Evolutionary conservation across 169 alveolate species (phyloP), one percentile per base, ranked within the genome.

Genomic region (Theileria annulata): DNA sequence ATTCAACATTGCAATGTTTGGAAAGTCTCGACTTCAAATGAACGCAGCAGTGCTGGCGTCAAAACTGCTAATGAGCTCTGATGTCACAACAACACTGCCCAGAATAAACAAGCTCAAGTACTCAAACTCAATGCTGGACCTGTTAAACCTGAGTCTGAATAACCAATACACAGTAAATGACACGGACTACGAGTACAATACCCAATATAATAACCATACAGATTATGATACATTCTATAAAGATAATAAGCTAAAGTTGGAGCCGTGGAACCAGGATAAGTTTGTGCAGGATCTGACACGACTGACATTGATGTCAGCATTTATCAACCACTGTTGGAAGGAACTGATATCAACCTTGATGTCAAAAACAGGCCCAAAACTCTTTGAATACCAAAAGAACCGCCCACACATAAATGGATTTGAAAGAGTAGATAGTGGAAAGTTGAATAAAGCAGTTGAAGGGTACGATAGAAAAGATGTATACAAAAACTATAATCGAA

Each of bases 21-120:
- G 87, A 58, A 31, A 64, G 48, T 78, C 81, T 13, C 81, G 77
- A 3, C 70, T 80, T 47, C 87, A 80, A 64, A 75, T 74, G 54
- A 73, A 62, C 19, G 75, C 75, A 75, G 79, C 86, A 0, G 69
- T 78, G 42, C 30, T 78, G 25, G 64, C 71, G 74, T 68, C 79
- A n/a, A 76, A 77, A 12, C 30, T 78, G 10, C 60, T 78, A 31
- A 37, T 78, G 60, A 68, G 69, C 19, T 62, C 37, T 30, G 86
- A 78, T 47, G 73, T 78, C 49, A 78, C 79, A 33, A 78, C 66
- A 30, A 28, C 86, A 17, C 72, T 78, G 19, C 62, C 28, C 54
- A 47, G 58, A 12, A 74, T 69, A 0, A 4, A 51, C 35, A 54
- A 70, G 25, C 37, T 21, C 35, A 66, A 69, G 71, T 78, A 69